These are phyloP conservation scores for Penicillium sp. DNA, from an alignment of 2,329 filamentous ascomycete genomes.

Conservation along the genomic window DNA sequence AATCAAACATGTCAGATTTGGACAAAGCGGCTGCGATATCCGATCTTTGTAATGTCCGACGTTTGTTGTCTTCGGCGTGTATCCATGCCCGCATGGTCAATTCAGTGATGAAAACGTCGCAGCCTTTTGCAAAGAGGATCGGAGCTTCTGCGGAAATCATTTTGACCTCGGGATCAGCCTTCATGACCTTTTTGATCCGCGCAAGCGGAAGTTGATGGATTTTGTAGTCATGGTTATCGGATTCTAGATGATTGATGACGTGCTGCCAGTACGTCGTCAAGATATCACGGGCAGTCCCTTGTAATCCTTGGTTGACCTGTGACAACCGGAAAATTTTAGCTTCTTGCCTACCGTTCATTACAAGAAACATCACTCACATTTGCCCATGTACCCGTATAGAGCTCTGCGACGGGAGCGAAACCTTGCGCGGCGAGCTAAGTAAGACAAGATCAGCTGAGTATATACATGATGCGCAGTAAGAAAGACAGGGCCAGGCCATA, in stretches of 20 bases:
- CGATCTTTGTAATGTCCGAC: slow-evolving; percentile 89
- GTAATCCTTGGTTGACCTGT: slow-evolving; percentile 92
- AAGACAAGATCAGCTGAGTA: slow-evolving; percentile 20
- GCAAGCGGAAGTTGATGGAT: slow-evolving; percentile 94
- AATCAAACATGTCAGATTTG: slow-evolving; percentile 99
- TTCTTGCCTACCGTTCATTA: too few species aligned
- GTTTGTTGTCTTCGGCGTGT: slow-evolving; percentile 98
- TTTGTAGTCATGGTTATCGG: slow-evolving; percentile 97
- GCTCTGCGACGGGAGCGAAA: slow-evolving; percentile 83
- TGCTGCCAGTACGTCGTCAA: slow-evolving; percentile 99
- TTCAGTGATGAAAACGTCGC: slow-evolving; percentile 99
- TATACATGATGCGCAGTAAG: slow-evolving; percentile 1
- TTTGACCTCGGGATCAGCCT: slow-evolving; percentile 97
- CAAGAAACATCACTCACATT: slow-evolving; percentile 67
- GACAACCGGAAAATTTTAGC: slow-evolving; percentile 28
- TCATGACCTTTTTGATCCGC: slow-evolving; percentile 99
- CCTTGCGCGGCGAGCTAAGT: slow-evolving; percentile 80
- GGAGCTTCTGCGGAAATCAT: slow-evolving; percentile 99
- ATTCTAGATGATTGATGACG: slow-evolving; percentile 93
- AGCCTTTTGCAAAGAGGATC: slow-evolving; percentile 97
- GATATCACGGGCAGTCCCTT: slow-evolving; percentile 92
- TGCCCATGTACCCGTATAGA: slow-evolving; percentile 93
- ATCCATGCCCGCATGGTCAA: slow-evolving; percentile 99
- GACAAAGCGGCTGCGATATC: slow-evolving; percentile 95
- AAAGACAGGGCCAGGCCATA: slow-evolving; percentile 49